phyloP scores from a whole-genome alignment of 306 rosid genomes.

The Cicer arietinum region DNA sequence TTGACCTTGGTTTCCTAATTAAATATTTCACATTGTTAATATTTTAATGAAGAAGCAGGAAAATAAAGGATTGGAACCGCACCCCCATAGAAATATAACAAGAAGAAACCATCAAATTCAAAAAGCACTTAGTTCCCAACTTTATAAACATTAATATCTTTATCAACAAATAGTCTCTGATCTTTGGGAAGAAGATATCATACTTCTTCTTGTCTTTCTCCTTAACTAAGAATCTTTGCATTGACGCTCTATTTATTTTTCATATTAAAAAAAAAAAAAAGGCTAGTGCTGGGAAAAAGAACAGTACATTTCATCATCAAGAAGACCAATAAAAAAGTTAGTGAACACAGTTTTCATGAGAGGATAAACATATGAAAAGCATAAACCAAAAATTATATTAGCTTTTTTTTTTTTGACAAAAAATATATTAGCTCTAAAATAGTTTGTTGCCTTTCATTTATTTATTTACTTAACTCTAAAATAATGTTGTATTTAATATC shows the following conservation, averaged over 20 bases:
- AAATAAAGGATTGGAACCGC: slow-evolving; percentile 49
- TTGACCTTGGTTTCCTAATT: slow-evolving; percentile 74
- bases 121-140: slow-evolving; percentile 61
- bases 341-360: slow-evolving; percentile 52
- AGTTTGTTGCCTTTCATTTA: not conserved
- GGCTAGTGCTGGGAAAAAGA: slow-evolving; percentile 24
- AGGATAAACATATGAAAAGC: slow-evolving; percentile 53
- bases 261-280: slow-evolving; percentile 21
- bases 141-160: slow-evolving; percentile 52
- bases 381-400: slow-evolving; percentile 19
- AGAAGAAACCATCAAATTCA: slow-evolving; percentile 73
- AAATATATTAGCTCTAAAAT: no score
- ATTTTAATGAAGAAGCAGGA: slow-evolving; percentile 51
- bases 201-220: slow-evolving; percentile 84
- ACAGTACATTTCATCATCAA: slow-evolving; percentile 69
- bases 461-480: not conserved
- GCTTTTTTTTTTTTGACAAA: not conserved
- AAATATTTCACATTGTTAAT: slow-evolving; percentile 34
- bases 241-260: slow-evolving; percentile 54
- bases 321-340: slow-evolving; percentile 60
- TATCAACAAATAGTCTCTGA: slow-evolving; percentile 59
- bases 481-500: not conserved
- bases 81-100: slow-evolving; percentile 69
- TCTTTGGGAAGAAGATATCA: slow-evolving; percentile 62
- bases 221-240: slow-evolving; percentile 65